Conservation (phyloP, 805 yeast genomes). For the Lipomyces yamanashiensis region DNA sequence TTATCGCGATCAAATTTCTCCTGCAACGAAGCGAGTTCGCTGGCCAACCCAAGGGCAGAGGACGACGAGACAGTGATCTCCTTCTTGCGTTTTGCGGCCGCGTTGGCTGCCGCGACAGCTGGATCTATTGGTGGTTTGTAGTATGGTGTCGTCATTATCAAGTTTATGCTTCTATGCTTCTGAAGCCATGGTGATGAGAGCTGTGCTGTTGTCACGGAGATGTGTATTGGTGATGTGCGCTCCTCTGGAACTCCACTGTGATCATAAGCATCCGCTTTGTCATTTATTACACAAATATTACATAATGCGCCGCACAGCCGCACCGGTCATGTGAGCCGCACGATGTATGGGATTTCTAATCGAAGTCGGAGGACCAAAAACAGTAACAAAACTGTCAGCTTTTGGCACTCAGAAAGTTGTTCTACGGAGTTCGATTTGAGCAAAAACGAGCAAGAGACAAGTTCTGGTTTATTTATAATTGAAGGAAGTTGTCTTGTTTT, state of each 20-base stretch:
- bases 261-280: background rate
- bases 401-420: background rate
- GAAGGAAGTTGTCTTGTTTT: too few relatives aligned
- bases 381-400: background rate
- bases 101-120: conserved; percentile 13
- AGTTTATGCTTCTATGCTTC: background rate
- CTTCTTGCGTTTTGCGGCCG: conserved; percentile 13
- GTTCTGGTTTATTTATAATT: too few relatives aligned
- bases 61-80: conserved; percentile 30
- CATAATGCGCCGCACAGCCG: conserved; percentile 17
- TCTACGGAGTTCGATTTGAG: conserved; percentile 1
- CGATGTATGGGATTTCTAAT: conserved; percentile 1
- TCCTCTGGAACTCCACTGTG: background rate
- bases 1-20: conserved; percentile 30
- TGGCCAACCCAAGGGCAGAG: conserved; percentile 28
- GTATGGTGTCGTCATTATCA: conserved; percentile 11
- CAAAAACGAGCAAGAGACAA: background rate
- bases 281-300: background rate
- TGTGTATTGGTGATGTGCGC: background rate
- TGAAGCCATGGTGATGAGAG: background rate
- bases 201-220: too few relatives aligned
- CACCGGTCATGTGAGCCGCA: conserved; percentile 15
- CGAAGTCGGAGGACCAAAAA: background rate
- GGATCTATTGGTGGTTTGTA: conserved; percentile 20
- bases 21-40: conserved; percentile 28